Base-by-base conservation (phyloP, 1,284 basidiomycete species). In the Boletellus deceptivus region DNA sequence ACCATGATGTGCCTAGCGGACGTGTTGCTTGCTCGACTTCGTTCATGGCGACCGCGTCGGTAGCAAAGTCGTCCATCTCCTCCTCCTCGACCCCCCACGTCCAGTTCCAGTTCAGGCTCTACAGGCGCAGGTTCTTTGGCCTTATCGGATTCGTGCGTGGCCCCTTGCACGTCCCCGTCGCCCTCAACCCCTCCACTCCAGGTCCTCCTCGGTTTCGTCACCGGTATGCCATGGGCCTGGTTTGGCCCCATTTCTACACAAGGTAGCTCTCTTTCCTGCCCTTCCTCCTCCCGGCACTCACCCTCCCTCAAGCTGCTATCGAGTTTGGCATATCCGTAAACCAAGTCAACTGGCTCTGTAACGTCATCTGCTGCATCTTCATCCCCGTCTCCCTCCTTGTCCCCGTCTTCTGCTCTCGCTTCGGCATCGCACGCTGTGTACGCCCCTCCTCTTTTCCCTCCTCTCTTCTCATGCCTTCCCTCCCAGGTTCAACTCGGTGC, bases 291-390 rank as follows among this genome's bases (percentile, higher is more conserved):
- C 25, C n/a, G 25, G 25, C 3, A 27, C 14, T 11, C 29, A 53
- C 41, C 31, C 24, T 16, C 31, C 42, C 22, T 46, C 24, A 49
- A 89, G 87, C 77, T 57, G 76, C 77, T 7, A 54, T 60, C 2
- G 79, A 86, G 36, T 88, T 89, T 58, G 72, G 73, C 9, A 80
- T 87, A 50, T 78, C 82, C 0, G 69, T 89, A 22, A 72, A 82
- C 64, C 69, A 84, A 62, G 80, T 89, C 24, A 90, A 88, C 58
- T 91, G 89, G 89, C 72, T 91, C 6, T 82, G 84, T 6, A 91
- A 86, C 59, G 75, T 85, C 46, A 70, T 84, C 17, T 75, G 79
- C 1, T 72, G 79, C 39, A 63, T 83, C 1, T 89, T 82, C 56
- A 70, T 90, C 11, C 83, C 84, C 1, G 71, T 73, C 9, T 80